Evolutionary conservation across 2,329 filamentous ascomycete species (phyloP), one percentile per base, ranked within the genome.

Genomic region (Calonectria naviculata): DNA sequence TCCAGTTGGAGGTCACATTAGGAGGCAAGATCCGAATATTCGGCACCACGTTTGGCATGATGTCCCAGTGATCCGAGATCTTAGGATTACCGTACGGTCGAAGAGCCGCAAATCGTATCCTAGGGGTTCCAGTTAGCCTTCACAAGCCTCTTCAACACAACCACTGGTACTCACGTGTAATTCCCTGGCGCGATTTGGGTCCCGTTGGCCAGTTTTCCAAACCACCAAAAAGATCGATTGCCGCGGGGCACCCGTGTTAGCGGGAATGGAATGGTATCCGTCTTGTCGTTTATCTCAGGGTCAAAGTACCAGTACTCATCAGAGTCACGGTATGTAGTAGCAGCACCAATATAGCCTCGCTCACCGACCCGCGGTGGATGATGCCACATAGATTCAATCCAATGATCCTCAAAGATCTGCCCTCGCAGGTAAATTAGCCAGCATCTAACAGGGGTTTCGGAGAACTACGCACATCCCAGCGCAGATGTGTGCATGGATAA

Each of bases 331-430:
- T 84, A 84, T 21, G 80, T 83, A 6, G 84, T 84, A 4, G 84
- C 84, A 1, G 84, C 83, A 24, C 86, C 86, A 58, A 88, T 74
- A 65, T 82, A 87, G n/a, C 82, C 82, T 15, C 78, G 78, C 62
- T 82, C 60, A 24, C 84, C 84, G 4, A 81, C 72, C 5, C 79
- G 73, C 0, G 82, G 85, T 5, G 86, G 86, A 61, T 85, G 86
- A 12, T 78, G 68, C 86, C 85, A 87, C 41, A 83, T 75, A 1
- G 74, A 71, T 66, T 86, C 84, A 1, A 77, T 78, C 81, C 83
- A 87, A 24, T 78, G 75, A 3, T 70, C 73, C 5, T 83, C 80
- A 67, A 85, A 86, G 29, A 87, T 84, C 82, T 83, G 42, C 2
- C 10, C 8, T 28, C 15, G 4, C 8, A 38, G 19, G 34, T 70